Percentiles rank a stretch among this genome's conserved stretches.
Conservation (phyloP, 306 rosid species). For the Biancaea sappan region DNA sequence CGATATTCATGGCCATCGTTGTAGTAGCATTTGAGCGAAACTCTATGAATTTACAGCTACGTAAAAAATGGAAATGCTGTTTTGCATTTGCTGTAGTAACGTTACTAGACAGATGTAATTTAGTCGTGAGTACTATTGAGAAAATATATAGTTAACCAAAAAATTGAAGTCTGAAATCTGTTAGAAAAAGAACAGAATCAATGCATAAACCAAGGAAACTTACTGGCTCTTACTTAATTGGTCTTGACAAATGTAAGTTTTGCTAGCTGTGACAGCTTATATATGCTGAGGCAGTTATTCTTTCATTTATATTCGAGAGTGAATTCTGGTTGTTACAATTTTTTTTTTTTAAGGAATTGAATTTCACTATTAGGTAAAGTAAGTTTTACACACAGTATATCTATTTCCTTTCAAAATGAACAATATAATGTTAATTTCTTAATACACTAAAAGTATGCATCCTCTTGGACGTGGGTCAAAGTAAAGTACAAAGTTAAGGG, state of each 20-base stretch:
- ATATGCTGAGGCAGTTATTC: too few relatives aligned
- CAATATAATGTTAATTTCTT: too few relatives aligned
- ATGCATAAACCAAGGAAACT: neutral
- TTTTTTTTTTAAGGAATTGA: too few relatives aligned
- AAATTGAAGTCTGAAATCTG: neutral
- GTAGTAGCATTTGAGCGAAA: neutral
- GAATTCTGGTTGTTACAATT: too few relatives aligned
- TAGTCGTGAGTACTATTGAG: neutral
- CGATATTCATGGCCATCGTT: neutral
- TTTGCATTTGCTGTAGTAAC: neutral
- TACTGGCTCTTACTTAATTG: neutral
- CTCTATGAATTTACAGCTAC: neutral
- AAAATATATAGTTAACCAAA: neutral
- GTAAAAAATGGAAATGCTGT: neutral
- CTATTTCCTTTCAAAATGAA: too few relatives aligned
- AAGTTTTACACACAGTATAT: too few relatives aligned
- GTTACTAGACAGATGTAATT: neutral
- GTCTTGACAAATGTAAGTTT: neutral
- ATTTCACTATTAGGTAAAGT: too few relatives aligned
- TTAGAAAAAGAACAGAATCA: neutral
- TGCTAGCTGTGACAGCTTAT: neutral
- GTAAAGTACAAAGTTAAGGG: neutral
- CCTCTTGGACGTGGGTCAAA: neutral
- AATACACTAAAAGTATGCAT: too few relatives aligned
- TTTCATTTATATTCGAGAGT: too few relatives aligned